Conservation (phyloP, 1,284 basidiomycete species). For the Leccinum pachyderme region DNA sequence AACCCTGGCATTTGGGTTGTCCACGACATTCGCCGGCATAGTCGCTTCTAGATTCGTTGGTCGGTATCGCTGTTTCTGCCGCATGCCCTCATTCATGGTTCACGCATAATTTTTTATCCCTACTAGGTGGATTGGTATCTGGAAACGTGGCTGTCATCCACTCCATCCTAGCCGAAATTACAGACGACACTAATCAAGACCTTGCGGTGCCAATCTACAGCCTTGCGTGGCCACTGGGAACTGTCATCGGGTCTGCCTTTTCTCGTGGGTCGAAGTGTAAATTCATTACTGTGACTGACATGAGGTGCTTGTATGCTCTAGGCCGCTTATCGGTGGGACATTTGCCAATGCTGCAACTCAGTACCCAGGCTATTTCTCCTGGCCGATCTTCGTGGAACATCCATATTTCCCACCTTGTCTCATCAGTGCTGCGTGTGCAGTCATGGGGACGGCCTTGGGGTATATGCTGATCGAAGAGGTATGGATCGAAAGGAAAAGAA, state of each 20-base stretch:
- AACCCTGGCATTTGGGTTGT: constrained; percentile 53
- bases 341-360: constrained; percentile 18
- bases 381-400: constrained; percentile 16
- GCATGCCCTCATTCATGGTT: constrained; percentile 15
- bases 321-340: constrained; percentile 22
- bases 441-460: constrained; percentile 14
- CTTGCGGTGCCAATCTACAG: constrained; percentile 48
- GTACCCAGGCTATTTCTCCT: constrained; percentile 20
- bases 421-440: constrained; percentile 12
- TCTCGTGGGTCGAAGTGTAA: background rate
- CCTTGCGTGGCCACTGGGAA: constrained; percentile 22
- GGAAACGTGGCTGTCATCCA: constrained; percentile 57
- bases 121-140: constrained; percentile 51
- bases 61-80: constrained; percentile 36
- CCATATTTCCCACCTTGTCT: constrained; percentile 28
- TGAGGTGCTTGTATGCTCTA: background rate
- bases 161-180: constrained; percentile 53
- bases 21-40: constrained; percentile 45
- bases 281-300: background rate
- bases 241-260: constrained; percentile 18
- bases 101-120: background rate
- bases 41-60: constrained; percentile 19
- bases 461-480: constrained; percentile 27
- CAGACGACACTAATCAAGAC: constrained; percentile 61
- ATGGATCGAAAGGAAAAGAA: background rate